Evolutionary conservation across 1,139 yeast species (phyloP).

Genomic region (Martiniozyma asiatica): DNA sequence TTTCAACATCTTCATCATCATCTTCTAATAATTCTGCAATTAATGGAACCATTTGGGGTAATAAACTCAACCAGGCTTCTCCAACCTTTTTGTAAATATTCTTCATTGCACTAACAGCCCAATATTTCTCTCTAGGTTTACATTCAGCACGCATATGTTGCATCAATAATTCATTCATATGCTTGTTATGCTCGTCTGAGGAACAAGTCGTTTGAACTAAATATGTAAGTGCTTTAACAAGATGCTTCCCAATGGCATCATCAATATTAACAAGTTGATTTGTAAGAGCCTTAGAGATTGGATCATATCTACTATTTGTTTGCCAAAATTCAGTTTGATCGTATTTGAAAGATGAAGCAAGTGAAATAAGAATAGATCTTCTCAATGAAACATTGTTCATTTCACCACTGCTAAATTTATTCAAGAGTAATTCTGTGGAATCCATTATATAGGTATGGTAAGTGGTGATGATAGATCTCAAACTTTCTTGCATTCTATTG

Average conservation of each 20-base stretch:
- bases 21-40: slow-evolving; percentile 93
- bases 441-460: slow-evolving; percentile 82
- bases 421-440: slow-evolving; percentile 45
- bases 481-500: slow-evolving; percentile 69
- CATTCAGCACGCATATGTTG: slow-evolving; percentile 44
- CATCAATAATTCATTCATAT: slow-evolving; percentile 43
- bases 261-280: slow-evolving; percentile 58
- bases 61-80: slow-evolving; percentile 81
- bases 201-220: slow-evolving; percentile 60
- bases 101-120: slow-evolving; percentile 76
- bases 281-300: slow-evolving; percentile 49
- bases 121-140: slow-evolving; percentile 50
- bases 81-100: slow-evolving; percentile 83
- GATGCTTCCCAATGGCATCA: slow-evolving; percentile 57
- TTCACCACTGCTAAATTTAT: slow-evolving; percentile 31
- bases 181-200: slow-evolving; percentile 73
- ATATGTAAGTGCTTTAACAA: slow-evolving; percentile 71
- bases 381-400: slow-evolving; percentile 46
- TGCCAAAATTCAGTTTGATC: slow-evolving; percentile 96
- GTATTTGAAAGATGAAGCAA: slow-evolving; percentile 69
- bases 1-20: slow-evolving; percentile 86
- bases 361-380: slow-evolving; percentile 58
- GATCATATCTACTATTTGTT: slow-evolving; percentile 71
- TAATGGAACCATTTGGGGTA: slow-evolving; percentile 91
- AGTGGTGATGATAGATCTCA: slow-evolving; percentile 78